Percentiles rank a stretch among this genome's conserved stretches.
Conservation (phyloP, 768 basidiomycete genomes). For the Tylopilus subfusipes region DNA sequence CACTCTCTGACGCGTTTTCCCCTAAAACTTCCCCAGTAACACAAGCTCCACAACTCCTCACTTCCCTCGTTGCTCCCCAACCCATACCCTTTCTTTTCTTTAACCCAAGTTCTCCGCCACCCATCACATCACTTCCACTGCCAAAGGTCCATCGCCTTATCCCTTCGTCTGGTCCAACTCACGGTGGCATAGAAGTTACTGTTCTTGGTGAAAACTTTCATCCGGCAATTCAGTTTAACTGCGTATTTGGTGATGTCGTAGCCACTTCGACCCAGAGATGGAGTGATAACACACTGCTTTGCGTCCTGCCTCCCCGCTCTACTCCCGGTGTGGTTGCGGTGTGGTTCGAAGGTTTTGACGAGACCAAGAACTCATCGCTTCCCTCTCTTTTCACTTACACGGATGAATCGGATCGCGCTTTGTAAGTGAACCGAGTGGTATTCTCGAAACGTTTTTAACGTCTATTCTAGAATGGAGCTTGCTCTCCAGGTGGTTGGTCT, state of each 20-base stretch:
- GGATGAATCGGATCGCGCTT: slow-evolving; percentile 82
- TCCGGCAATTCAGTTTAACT: slow-evolving; percentile 62
- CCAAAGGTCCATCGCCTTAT: slow-evolving; percentile 85
- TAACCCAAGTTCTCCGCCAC: slow-evolving; percentile 46
- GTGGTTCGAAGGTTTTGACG: slow-evolving; percentile 76
- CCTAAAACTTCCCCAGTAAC: slow-evolving; percentile 10
- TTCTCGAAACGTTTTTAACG: slow-evolving; percentile 12
- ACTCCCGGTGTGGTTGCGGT: slow-evolving; percentile 85
- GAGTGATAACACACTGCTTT: slow-evolving; percentile 92
- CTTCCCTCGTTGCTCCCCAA: slow-evolving; percentile 32
- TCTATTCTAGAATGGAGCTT: slow-evolving; percentile 76
- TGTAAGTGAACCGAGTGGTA: slow-evolving; percentile 50
- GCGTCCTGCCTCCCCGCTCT: slow-evolving; percentile 80
- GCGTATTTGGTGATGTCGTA: slow-evolving; percentile 79
- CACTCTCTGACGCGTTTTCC: slow-evolving; percentile 20
- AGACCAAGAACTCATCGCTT: slow-evolving; percentile 50
- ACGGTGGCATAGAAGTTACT: slow-evolving; percentile 93
- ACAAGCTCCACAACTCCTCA: slow-evolving; percentile 20
- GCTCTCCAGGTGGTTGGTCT: slow-evolving; percentile 93
- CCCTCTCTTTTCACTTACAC: slow-evolving; percentile 83
- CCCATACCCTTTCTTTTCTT: slow-evolving; percentile 62
- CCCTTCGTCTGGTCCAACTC: slow-evolving; percentile 79
- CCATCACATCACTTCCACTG: slow-evolving; percentile 46
- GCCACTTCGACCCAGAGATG: slow-evolving; percentile 86
- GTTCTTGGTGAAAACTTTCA: slow-evolving; percentile 90